A percentile compares a stretch with the other conserved stretches of the same genome.
phyloP scores from a whole-genome alignment of 805 yeast genomes.

The Pichia thaimueangensis region DNA sequence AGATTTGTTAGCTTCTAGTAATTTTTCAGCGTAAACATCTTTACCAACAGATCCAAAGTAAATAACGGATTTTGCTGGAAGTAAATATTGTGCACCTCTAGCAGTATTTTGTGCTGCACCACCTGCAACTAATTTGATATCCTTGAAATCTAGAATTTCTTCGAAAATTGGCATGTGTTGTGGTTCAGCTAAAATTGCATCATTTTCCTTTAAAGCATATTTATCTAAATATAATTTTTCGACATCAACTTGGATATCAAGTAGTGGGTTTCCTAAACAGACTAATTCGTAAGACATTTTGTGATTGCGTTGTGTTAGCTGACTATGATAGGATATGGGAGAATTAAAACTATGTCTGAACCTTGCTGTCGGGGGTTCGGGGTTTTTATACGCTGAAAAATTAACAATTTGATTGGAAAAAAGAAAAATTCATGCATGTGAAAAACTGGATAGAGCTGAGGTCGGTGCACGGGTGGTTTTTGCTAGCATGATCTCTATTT shows the following conservation, averaged over 20 bases:
- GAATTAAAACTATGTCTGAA: too few relatives aligned
- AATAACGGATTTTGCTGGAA: constrained; percentile 75
- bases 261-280: constrained; percentile 84
- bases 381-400: too few relatives aligned
- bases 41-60: constrained; percentile 97
- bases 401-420: too few relatives aligned
- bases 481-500: too few relatives aligned
- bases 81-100: constrained; percentile 92
- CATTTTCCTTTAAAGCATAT: constrained; percentile 82
- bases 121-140: constrained; percentile 80
- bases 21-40: constrained; percentile 77
- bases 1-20: constrained; percentile 72
- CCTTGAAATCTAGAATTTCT: constrained; percentile 59
- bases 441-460: too few relatives aligned
- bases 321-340: too few relatives aligned
- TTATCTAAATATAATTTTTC: constrained; percentile 63
- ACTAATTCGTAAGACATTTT: constrained; percentile 61
- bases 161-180: constrained; percentile 80
- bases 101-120: constrained; percentile 99
- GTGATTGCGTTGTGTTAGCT: not conserved
- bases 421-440: too few relatives aligned
- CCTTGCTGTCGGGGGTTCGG: too few relatives aligned
- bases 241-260: constrained; percentile 79
- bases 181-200: constrained; percentile 82
- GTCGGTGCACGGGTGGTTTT: too few relatives aligned